Evolutionary conservation across 257 asterid species (phyloP).

Genomic region (Scutellaria galericulata): DNA sequence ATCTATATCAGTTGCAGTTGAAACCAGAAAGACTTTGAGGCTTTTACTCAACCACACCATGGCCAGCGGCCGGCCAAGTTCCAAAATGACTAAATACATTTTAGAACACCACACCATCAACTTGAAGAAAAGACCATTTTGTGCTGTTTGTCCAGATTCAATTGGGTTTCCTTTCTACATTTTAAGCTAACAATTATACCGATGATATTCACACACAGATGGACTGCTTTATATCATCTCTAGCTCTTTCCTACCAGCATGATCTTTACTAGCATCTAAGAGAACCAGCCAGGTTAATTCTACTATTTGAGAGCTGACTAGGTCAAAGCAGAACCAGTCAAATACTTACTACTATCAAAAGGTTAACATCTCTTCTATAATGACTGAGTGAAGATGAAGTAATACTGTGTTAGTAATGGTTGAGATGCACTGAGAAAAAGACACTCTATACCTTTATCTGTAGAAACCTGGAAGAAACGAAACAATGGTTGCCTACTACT

Average conservation of each 20-base stretch:
- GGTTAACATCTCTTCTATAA: background rate
- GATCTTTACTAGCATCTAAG: background rate
- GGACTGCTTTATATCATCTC: no score
- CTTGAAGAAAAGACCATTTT: background rate
- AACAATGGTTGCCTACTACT: background rate
- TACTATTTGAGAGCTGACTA: background rate
- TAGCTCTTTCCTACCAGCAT: background rate
- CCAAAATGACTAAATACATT: slow-evolving; percentile 5
- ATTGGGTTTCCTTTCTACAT: background rate
- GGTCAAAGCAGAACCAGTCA: slow-evolving; percentile 17
- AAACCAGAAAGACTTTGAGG: background rate
- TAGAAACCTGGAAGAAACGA: background rate
- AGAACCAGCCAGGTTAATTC: slow-evolving; percentile 7
- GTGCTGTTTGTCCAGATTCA: background rate
- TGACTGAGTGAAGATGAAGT: background rate
- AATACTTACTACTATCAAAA: background rate
- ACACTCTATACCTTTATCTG: background rate
- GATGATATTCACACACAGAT: no score
- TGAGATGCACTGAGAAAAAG: background rate
- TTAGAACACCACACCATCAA: slow-evolving; percentile 1
- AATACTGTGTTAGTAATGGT: background rate
- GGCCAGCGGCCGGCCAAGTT: background rate
- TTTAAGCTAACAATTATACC: background rate
- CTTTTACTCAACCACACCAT: slow-evolving; percentile 1
- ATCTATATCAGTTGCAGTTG: background rate